phyloP scores from a whole-genome alignment of 345 rosid species.

The Gossypioides kirkii region DNA sequence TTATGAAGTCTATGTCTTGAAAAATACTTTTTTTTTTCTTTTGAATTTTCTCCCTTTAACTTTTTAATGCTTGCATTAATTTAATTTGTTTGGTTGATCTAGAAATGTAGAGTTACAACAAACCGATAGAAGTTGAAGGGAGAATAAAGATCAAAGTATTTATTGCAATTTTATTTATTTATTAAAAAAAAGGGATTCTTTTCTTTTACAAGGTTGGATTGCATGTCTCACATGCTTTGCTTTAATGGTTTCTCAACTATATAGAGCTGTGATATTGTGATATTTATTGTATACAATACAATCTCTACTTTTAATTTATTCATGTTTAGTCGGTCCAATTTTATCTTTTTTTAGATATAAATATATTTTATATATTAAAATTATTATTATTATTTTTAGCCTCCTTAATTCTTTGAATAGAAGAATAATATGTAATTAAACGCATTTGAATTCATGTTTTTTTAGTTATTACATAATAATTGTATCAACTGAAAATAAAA shows the following conservation, averaged over 20 bases:
- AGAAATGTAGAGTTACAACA: background rate
- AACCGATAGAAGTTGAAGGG: background rate
- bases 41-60: background rate
- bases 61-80: background rate
- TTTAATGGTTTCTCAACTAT: constrained; percentile 4
- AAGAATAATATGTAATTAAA: too few relatives aligned
- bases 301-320: background rate
- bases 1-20: background rate
- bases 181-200: background rate
- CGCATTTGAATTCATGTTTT: too few relatives aligned
- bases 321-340: background rate
- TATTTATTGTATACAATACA: background rate
- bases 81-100: background rate
- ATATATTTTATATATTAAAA: too few relatives aligned
- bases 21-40: too few relatives aligned
- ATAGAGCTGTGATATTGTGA: background rate
- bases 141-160: background rate
- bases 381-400: too few relatives aligned
- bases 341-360: background rate
- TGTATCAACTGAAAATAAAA: too few relatives aligned
- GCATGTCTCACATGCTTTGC: background rate
- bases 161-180: background rate
- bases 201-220: background rate
- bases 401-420: too few relatives aligned
- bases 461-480: too few relatives aligned